Percentiles rank a stretch among this genome's conserved stretches.
phyloP scores from a whole-genome alignment of 768 basidiomycete genomes.

The Mrakia gelida region DNA sequence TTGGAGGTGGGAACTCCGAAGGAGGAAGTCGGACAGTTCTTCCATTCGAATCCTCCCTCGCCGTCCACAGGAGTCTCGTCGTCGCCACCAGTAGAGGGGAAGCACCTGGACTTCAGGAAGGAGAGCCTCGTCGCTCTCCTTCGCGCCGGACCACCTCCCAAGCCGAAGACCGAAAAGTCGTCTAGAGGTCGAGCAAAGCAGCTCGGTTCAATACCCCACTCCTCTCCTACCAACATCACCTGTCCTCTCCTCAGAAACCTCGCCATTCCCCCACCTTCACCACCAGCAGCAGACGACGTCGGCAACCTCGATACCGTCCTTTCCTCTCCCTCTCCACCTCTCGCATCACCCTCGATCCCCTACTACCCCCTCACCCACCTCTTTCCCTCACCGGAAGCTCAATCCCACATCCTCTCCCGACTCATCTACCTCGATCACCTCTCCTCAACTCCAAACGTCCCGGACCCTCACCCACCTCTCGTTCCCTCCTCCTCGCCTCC shows the following conservation, averaged over 20 bases:
- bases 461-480: background rate
- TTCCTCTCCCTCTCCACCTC: background rate
- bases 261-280: background rate
- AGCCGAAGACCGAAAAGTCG: background rate
- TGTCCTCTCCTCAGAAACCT: background rate
- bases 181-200: no score
- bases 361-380: conserved; percentile 10
- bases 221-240: background rate
- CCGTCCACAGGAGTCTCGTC: background rate
- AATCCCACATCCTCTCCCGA: background rate
- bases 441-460: background rate
- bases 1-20: background rate
- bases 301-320: background rate
- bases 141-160: background rate
- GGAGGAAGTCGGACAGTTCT: background rate
- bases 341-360: background rate
- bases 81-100: background rate
- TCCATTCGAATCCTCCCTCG: background rate
- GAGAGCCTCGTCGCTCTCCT: background rate
- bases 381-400: background rate
- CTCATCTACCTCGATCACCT: background rate
- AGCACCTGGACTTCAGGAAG: background rate
- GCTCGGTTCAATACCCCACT: no score
- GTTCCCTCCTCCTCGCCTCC: background rate
- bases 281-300: background rate